Evolutionary conservation across 2,329 filamentous ascomycete species (phyloP).

Genomic region (Botrytis pseudocinerea): DNA sequence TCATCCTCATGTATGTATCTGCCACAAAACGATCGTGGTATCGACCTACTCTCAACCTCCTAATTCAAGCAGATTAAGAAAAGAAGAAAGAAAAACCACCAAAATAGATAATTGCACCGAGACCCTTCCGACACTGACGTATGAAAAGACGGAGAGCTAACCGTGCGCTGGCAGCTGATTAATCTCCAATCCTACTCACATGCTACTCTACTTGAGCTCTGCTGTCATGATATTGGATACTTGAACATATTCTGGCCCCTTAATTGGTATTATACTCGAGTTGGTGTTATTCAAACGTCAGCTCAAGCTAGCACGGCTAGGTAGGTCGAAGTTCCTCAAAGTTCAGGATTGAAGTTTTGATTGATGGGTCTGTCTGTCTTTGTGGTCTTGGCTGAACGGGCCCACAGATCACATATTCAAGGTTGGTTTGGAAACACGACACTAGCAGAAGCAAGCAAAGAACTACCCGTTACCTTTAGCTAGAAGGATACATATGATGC

Average conservation of each 20-base stretch:
- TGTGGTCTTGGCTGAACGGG: neutral
- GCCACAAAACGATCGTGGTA: neutral
- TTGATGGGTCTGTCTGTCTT: neutral
- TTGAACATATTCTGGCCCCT: neutral
- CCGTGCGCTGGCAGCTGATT: constrained; percentile 1
- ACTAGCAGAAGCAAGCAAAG: neutral
- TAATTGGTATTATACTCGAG: neutral
- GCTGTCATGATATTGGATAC: neutral
- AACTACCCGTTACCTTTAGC: neutral
- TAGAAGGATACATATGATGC: neutral
- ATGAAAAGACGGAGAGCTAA: neutral
- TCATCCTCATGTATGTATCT: neutral
- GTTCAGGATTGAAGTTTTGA: neutral
- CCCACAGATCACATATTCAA: neutral
- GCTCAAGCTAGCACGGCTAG: neutral
- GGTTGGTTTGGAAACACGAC: neutral
- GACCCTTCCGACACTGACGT: neutral
- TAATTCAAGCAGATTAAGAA: neutral
- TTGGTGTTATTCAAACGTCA: neutral
- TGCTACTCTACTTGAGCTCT: neutral
- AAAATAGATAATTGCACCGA: neutral
- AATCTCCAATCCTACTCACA: neutral
- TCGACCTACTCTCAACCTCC: neutral
- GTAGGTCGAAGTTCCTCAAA: neutral
- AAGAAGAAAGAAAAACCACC: neutral